These are phyloP conservation scores for Fusarium sp. DNA, from an alignment of 2,329 filamentous ascomycete genomes.

Conservation along the genomic window DNA sequence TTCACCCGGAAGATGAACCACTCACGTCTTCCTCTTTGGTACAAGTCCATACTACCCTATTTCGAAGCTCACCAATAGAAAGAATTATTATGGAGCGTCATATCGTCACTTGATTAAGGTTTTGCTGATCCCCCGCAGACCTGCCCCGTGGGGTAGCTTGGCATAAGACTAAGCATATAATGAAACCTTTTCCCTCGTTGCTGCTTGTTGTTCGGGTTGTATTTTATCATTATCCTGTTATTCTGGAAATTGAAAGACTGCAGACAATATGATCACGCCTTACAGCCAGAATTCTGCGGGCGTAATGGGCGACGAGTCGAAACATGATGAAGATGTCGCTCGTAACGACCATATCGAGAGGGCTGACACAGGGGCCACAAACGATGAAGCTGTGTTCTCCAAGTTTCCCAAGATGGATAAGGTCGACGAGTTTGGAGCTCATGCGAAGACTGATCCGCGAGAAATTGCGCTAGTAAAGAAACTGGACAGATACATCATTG, in stretches of 20 bases:
- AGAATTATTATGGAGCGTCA: accelerated
- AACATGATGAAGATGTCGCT: neutral
- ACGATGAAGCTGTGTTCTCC: slow-evolving; percentile 23
- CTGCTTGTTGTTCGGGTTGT: too few relatives aligned
- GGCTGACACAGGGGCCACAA: slow-evolving; percentile 16
- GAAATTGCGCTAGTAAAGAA: slow-evolving; percentile 41
- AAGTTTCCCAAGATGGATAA: slow-evolving; percentile 41
- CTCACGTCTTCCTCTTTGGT: slow-evolving; percentile 6
- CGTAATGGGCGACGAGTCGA: neutral
- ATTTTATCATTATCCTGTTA: accelerated
- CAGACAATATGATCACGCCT: neutral
- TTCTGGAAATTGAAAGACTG: neutral
- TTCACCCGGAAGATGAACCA: neutral
- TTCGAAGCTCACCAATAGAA: slow-evolving; percentile 1
- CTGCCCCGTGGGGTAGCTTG: slow-evolving; percentile 22
- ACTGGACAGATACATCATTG: slow-evolving; percentile 36
- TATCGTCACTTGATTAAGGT: slow-evolving; percentile 14
- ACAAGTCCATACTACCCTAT: neutral
- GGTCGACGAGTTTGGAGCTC: slow-evolving; percentile 40
- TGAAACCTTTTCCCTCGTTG: neutral
- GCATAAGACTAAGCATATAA: slow-evolving; percentile 13
- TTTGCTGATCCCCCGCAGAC: slow-evolving; percentile 26
- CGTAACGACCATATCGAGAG: slow-evolving; percentile 31
- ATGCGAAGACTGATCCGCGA: slow-evolving; percentile 38
- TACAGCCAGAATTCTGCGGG: neutral